Base-by-base conservation (phyloP, 2,329 filamentous ascomycete genomes). In the Penicillium sp. region DNA sequence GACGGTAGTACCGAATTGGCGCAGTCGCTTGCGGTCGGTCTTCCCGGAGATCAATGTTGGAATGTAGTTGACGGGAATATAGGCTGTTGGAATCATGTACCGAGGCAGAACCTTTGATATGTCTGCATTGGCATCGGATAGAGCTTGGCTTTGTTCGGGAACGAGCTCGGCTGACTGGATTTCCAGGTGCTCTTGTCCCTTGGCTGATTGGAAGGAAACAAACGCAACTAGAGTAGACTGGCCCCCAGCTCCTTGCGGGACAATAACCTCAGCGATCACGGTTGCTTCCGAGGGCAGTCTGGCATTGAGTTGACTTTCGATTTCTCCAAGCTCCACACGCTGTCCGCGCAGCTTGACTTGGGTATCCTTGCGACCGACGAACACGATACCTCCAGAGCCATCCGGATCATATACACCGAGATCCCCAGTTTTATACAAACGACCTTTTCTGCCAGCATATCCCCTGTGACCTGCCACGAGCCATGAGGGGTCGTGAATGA, bases 241-340 rank as follows among this genome's bases (percentile, higher is more conserved):
- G 2, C 69, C 65, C 0, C 71, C 68, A 13, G 68, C 62, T 6
- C 65, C 68, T n/a, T 69, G 66, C 2, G 73, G 70, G 2, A 62
- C 64, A 65, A 85, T 80, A 13, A 85, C 81, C 64, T 85, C 83
- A 2, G 77, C 80, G 28, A 83, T 80, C 0, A 83, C 75, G 3
- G 76, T 78, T 11, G 70, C 60, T 6, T 72, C 69, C 0, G 70
- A 60, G 6, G 70, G 70, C n/a, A 77, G 59, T 42, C 68, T 61
- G 13, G 64, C 68, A 38, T 66, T 68, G 16, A 76, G 65, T 22
- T 76, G 73, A 59, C 72, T 73, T 60, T 80, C 78, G 6, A 80
- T 74, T 57, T 79, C 78, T 2, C 75, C 78, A 2, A 79, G 70
- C 58, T 80, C 78, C n/a, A 80, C 72, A 42, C 78, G 76, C 51